phyloP scores from a whole-genome alignment of 768 basidiomycete genomes.

The Phaffia australis region DNA sequence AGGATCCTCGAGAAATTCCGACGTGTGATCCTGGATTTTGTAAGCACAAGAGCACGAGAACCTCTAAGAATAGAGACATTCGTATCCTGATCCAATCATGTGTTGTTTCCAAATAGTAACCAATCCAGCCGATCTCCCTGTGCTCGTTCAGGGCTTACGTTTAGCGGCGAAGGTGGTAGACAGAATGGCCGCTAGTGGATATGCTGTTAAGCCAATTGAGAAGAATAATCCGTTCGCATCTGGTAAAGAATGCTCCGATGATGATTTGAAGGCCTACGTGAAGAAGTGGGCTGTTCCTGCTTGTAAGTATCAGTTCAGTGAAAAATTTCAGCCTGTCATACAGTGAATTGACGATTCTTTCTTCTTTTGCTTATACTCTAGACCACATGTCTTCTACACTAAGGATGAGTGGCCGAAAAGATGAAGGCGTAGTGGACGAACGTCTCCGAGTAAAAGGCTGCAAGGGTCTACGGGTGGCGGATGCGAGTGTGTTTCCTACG shows the following conservation, averaged over 20 bases:
- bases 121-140: slow-evolving; percentile 13
- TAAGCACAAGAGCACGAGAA: background rate
- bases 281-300: slow-evolving; percentile 10
- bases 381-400: slow-evolving; percentile 16
- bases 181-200: slow-evolving; percentile 13
- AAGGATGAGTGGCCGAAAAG: background rate
- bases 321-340: background rate
- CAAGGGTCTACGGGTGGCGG: slow-evolving; percentile 16
- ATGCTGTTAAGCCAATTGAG: slow-evolving; percentile 19
- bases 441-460: slow-evolving; percentile 14
- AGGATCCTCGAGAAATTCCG: slow-evolving; percentile 6
- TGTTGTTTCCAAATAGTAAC: slow-evolving; percentile 1
- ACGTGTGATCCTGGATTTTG: slow-evolving; percentile 18
- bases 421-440: slow-evolving; percentile 21
- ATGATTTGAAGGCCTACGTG: slow-evolving; percentile 16
- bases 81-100: background rate
- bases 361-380: background rate
- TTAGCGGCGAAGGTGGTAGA: slow-evolving; percentile 16
- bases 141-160: slow-evolving; percentile 20
- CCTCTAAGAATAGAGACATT: no score
- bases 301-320: slow-evolving; percentile 6
- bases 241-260: slow-evolving; percentile 7
- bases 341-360: background rate
- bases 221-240: slow-evolving; percentile 20
- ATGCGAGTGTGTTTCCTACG: slow-evolving; percentile 25